Conservation (phyloP, 2,329 filamentous ascomycete genomes). For the Fusarium vanettenii region DNA sequence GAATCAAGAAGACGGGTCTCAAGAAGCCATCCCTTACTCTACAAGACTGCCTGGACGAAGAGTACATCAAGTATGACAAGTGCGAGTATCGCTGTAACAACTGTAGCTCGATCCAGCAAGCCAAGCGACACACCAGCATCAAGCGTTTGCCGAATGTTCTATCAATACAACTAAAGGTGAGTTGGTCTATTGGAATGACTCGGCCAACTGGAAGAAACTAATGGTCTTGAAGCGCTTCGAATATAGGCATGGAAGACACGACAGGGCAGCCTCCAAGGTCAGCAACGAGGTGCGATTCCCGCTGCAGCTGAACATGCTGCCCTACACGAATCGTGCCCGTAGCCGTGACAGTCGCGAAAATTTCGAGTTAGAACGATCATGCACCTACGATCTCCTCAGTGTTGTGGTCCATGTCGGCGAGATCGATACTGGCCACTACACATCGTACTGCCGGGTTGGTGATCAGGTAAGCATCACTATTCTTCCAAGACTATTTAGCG, state of each 20-base stretch:
- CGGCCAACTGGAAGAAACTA: constrained; percentile 1
- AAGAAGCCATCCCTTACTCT: constrained; percentile 61
- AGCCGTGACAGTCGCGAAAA: constrained; percentile 62
- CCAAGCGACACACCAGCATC: constrained; percentile 85
- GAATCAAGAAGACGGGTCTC: constrained; percentile 64
- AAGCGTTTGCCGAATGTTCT: constrained; percentile 88
- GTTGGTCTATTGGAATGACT: constrained; percentile 19
- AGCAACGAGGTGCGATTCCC: constrained; percentile 89
- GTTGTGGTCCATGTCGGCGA: constrained; percentile 95
- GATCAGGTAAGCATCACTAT: constrained; percentile 63
- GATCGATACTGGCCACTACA: constrained; percentile 92
- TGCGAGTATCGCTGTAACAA: constrained; percentile 89
- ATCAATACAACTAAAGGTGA: constrained; percentile 91
- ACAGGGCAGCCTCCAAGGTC: constrained; percentile 84
- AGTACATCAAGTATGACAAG: constrained; percentile 88
- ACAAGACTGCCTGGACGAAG: constrained; percentile 81
- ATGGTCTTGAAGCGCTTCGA: constrained; percentile 70
- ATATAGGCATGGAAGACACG: constrained; percentile 72
- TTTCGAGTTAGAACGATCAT: constrained; percentile 71
- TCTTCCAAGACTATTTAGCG: background rate
- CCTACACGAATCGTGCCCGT: constrained; percentile 80
- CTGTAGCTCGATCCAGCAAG: constrained; percentile 81
- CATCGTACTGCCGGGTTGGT: constrained; percentile 86
- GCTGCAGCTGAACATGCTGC: constrained; percentile 87
- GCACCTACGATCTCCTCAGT: constrained; percentile 87